Conservation (phyloP, 1,284 basidiomycete species). For the Mycosarcoma maydis region DNA sequence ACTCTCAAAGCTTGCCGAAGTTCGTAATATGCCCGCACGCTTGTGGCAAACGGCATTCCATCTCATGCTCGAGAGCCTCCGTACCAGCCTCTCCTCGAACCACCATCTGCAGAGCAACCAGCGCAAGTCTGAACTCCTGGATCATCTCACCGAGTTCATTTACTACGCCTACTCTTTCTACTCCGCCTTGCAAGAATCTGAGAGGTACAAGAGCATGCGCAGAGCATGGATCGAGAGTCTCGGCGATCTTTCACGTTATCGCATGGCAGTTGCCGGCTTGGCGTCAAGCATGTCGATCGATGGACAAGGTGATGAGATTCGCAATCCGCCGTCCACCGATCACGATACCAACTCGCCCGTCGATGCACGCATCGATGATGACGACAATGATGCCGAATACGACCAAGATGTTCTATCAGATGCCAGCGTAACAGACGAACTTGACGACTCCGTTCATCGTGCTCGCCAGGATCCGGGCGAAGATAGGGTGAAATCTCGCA, state of each 20-base stretch:
- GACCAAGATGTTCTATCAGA: neutral
- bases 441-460: neutral
- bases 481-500: neutral
- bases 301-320: conserved; percentile 67
- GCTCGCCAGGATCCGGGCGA: neutral
- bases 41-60: conserved; percentile 93
- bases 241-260: conserved; percentile 91
- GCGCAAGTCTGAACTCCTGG: conserved; percentile 68
- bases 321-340: conserved; percentile 14
- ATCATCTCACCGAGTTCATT: conserved; percentile 88
- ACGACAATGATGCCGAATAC: conserved; percentile 19
- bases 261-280: conserved; percentile 82
- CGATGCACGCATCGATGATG: conserved; percentile 32
- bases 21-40: conserved; percentile 92
- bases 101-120: conserved; percentile 66
- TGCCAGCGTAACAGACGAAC: neutral
- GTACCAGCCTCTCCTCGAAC: conserved; percentile 74
- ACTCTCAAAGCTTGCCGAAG: conserved; percentile 84
- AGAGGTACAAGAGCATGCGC: conserved; percentile 76
- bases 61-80: conserved; percentile 85
- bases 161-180: conserved; percentile 96
- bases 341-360: conserved; percentile 2
- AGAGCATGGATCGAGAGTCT: conserved; percentile 93
- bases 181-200: conserved; percentile 86
- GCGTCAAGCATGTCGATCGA: conserved; percentile 55